Evolutionary conservation across 768 basidiomycete genomes (phyloP), one percentile per base, ranked within the genome.

Genomic region (Rossbeevera mucosa): DNA sequence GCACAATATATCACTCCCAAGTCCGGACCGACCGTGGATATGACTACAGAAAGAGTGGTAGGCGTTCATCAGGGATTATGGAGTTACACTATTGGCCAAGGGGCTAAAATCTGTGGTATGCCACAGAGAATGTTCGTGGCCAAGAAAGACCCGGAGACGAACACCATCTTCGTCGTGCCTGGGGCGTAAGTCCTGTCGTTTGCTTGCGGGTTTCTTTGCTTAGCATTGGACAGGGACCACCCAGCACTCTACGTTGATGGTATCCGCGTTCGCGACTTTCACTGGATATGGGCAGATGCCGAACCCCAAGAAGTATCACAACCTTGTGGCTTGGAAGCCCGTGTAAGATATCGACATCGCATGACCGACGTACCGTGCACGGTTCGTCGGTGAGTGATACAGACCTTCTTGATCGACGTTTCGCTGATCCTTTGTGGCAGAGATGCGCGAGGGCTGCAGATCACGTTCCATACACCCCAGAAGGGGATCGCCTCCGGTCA

Each of bases 11-110:
- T 94, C 20, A 68, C 75, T 0, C 78, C 85, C 0, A 79, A 78
- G 0, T 84, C 82, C 2, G 94, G 94, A 0, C 76, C 77, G 3
- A 83, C 96, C 11, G 66, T 89, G 41, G 75, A 85, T 49, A 63
- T 80, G 26, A 68, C 70, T 0, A 78, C 78, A 1, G 86, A 85
- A 5, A 71, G 76, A 31, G 65, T 70, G 4, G 44, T 89, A 1
- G 86, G 80, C 1, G 47, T 68, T 38, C 94, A 97, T 62, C 53
- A 74, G 1, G 94, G 94, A 0, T 68, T 94, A 0, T 94, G 91
- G 89, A 78, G 76, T 20, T 93, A 82, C 61, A 95, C 94, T 1
- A 77, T 96, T 42, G 94, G 94, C 2, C 86, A 98, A 66, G 79
- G 82, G 26, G 84, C 87, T 1, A 79, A 80, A 42, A 65, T 95